Evolutionary conservation across 2,329 filamentous ascomycete species (phyloP), one percentile per base, ranked within the genome.

Genomic region (Penicillium sp.): DNA sequence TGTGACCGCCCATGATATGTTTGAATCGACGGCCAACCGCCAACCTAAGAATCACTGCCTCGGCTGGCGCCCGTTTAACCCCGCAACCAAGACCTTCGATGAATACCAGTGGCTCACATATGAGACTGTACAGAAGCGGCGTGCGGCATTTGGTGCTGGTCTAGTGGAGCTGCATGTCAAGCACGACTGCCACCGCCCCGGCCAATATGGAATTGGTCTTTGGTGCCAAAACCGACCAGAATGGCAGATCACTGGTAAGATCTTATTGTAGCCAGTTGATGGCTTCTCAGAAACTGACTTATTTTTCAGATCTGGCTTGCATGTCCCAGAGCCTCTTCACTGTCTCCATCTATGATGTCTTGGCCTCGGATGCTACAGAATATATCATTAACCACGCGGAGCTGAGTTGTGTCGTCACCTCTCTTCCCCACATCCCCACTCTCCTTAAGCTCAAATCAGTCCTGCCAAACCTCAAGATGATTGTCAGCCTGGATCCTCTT

Each of bases 321-420:
- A 87, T 90, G 78, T 95, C 92, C 13, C 95, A 98, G 75, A 86
- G 89, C 8, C 85, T 98, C 29, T 98, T 84, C 77, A 90, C 89
- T 22, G 92, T 99, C 54, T 96, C 93, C 5, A 88, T 99, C 50
- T 99, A 99, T 80, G 95, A 98, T 76, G 97, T 93, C 13, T 85
- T 99, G 5, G 93, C 93, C 10, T 89, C 93, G 13, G 91, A 96
- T 65, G 86, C 93, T 2, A 93, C 90, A 56, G 92, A 98, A 78
- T 98, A 90, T 78, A 97, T 99, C 75, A 89, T 98, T 79, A 96
- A 96, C 76, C 93, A 98, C 74, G 86, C 91, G 54, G 83, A 87
- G 60, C 79, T 98, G 55, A 76, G 82, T 57, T 90, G 87, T 68
- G 86, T 98, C 39, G 87, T 89, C 61, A 88, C 90, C 57, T 92